Conservation (phyloP, 768 basidiomycete genomes). For the Leucocoprinus leucothites region DNA sequence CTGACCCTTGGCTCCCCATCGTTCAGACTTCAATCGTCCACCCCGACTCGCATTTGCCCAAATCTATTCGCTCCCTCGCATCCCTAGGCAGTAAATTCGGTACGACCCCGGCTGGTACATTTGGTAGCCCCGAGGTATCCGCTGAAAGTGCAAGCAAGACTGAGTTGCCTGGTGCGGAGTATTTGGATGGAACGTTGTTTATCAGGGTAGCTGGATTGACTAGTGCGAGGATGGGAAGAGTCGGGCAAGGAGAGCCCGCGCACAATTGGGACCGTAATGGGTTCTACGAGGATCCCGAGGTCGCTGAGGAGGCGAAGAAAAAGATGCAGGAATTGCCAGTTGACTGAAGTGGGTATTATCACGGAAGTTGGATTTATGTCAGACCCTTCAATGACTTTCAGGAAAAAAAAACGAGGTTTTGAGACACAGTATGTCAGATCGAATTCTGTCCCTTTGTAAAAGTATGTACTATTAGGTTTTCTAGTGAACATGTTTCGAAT, state of each 20-base stretch:
- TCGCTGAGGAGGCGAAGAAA: not conserved
- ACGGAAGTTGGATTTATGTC: too few relatives aligned
- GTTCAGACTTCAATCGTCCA: slow-evolving; percentile 50
- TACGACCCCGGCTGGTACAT: slow-evolving; percentile 17
- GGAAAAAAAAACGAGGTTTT: too few relatives aligned
- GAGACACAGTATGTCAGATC: too few relatives aligned
- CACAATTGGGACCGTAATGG: slow-evolving; percentile 23
- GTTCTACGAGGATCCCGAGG: slow-evolving; percentile 13
- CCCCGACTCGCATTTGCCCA: slow-evolving; percentile 51
- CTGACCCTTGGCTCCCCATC: slow-evolving; percentile 61
- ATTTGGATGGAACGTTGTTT: slow-evolving; percentile 63
- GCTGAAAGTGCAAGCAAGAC: slow-evolving; percentile 12
- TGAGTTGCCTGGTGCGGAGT: slow-evolving; percentile 46
- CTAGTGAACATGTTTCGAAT: too few relatives aligned
- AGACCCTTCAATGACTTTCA: too few relatives aligned
- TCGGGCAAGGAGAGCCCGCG: slow-evolving; percentile 29
- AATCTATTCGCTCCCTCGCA: slow-evolving; percentile 34
- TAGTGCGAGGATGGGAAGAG: slow-evolving; percentile 36
- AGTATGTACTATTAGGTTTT: too few relatives aligned
- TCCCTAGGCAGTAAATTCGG: slow-evolving; percentile 22
- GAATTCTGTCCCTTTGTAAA: too few relatives aligned
- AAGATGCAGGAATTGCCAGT: not conserved
- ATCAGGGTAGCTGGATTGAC: slow-evolving; percentile 53
- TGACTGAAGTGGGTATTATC: too few relatives aligned
- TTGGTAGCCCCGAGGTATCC: slow-evolving; percentile 49